phyloP scores from a whole-genome alignment of 768 basidiomycete species.

The Suillus clintonianus region DNA sequence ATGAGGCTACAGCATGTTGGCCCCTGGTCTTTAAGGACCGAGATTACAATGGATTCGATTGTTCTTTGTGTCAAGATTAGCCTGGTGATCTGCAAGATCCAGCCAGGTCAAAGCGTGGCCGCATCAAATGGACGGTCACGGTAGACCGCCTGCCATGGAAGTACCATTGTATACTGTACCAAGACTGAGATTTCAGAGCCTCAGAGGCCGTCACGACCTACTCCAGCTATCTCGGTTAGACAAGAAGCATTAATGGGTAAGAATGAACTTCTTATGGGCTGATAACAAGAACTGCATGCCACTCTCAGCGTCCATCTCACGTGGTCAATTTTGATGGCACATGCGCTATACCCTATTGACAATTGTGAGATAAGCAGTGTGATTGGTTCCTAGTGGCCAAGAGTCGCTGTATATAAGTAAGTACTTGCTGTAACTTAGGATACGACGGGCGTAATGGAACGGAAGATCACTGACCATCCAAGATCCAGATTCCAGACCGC shows the following conservation, averaged over 20 bases:
- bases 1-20: constrained; percentile 32
- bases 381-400: background rate
- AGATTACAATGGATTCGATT: constrained; percentile 8
- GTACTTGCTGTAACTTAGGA: background rate
- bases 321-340: background rate
- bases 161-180: no score
- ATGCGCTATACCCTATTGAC: background rate
- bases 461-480: background rate
- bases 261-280: background rate
- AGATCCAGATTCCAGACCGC: background rate
- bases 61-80: constrained; percentile 20
- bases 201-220: background rate
- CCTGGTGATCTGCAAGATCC: constrained; percentile 21
- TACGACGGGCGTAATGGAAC: background rate
- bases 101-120: constrained; percentile 8
- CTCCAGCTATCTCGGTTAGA: constrained; percentile 2
- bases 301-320: background rate
- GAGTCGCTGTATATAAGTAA: background rate
- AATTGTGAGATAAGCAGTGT: constrained; percentile 1
- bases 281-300: background rate
- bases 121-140: background rate
- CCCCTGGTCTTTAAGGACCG: background rate
- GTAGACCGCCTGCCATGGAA: no score
- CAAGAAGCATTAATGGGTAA: background rate
- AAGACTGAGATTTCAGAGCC: background rate